phyloP scores from a whole-genome alignment of 1,284 basidiomycete genomes.

The Rhodotorula sp. region DNA sequence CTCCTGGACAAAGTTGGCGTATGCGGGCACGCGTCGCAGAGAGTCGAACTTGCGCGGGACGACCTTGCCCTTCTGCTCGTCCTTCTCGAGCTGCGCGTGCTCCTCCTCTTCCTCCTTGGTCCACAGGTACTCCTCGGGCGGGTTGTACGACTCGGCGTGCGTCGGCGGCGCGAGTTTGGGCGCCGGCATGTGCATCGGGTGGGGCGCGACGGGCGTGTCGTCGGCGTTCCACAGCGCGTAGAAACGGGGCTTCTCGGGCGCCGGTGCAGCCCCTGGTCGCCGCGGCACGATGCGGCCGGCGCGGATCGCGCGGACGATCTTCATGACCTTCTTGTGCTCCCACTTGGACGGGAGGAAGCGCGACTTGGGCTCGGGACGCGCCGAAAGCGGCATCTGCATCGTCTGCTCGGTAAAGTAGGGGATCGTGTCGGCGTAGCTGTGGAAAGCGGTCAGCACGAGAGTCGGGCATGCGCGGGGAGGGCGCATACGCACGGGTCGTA shows the following conservation, averaged over 20 bases:
- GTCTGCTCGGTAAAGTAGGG: constrained; percentile 99
- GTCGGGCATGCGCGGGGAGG: too few relatives aligned
- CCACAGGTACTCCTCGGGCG: constrained; percentile 96
- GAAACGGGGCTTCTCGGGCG: constrained; percentile 71
- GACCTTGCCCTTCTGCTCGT: constrained; percentile 88
- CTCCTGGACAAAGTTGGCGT: constrained; percentile 88
- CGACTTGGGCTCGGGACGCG: constrained; percentile 91
- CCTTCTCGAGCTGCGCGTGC: constrained; percentile 82
- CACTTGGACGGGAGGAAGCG: constrained; percentile 98
- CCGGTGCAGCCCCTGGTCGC: constrained; percentile 65
- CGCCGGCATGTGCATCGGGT: constrained; percentile 77
- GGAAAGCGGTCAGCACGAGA: not conserved
- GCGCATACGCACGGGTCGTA: constrained; percentile 62
- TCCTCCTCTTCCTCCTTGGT: constrained; percentile 77
- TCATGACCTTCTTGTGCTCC: constrained; percentile 99
- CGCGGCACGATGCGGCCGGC: constrained; percentile 89
- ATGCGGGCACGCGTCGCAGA: constrained; percentile 87
- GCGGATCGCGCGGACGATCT: constrained; percentile 97
- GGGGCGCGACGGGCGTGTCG: constrained; percentile 50
- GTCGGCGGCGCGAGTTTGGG: constrained; percentile 88
- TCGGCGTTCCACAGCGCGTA: constrained; percentile 85
- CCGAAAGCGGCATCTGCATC: constrained; percentile 87
- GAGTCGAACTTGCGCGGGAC: constrained; percentile 83
- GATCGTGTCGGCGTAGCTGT: constrained; percentile 80
- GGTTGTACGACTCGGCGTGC: constrained; percentile 96